Conservation (phyloP, 805 yeast species). For the Trichomonascus vanleenenianus region DNA sequence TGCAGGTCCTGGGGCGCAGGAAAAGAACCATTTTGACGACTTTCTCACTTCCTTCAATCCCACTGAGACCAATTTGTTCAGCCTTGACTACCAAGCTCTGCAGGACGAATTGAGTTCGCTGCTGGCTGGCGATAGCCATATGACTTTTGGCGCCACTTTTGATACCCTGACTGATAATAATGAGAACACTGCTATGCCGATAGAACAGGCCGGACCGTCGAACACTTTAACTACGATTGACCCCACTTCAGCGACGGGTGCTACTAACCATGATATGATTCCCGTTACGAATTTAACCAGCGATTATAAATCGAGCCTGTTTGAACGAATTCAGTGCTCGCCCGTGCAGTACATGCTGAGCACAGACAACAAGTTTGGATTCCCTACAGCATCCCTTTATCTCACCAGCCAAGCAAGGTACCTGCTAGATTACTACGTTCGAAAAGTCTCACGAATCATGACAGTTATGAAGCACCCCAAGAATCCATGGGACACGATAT, state of each 20-base stretch:
- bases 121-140: constrained; percentile 8
- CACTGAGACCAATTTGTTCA: neutral
- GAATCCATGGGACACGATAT: constrained; percentile 85
- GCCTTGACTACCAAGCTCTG: constrained; percentile 8
- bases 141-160: neutral
- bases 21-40: neutral
- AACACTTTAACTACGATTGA: neutral
- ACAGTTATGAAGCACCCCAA: constrained; percentile 62
- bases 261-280: neutral
- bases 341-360: neutral
- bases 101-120: constrained; percentile 14
- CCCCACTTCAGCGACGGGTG: neutral
- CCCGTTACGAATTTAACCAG: neutral
- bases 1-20: neutral
- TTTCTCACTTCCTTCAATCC: neutral
- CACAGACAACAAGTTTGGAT: constrained; percentile 4
- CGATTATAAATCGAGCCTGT: constrained; percentile 4
- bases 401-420: constrained; percentile 52
- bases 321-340: neutral
- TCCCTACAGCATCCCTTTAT: constrained; percentile 14
- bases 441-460: constrained; percentile 73
- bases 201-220: neutral
- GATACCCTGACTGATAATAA: neutral
- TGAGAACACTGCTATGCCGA: neutral
- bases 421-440: constrained; percentile 60